Base-by-base conservation (phyloP, 345 rosid genomes). In the Hirschfeldia incana region DNA sequence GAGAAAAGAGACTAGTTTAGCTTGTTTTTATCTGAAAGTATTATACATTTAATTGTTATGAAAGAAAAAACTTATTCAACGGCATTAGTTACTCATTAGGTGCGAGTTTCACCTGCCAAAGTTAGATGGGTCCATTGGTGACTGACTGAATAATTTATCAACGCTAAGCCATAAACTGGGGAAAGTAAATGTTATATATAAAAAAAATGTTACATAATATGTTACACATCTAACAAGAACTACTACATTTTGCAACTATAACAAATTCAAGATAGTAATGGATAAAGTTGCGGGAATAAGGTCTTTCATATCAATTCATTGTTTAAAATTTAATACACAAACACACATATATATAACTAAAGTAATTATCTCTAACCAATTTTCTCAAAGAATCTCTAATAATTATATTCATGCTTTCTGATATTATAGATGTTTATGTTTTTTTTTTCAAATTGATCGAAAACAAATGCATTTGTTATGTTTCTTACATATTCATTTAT, bases 41-140 rank as follows among this genome's bases (percentile, higher is more conserved):
- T 46, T 11, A 44, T 39, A 39, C 3, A 44, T 12, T 2, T 11
- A 46, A 46, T 5, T 5, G 5, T 13, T 6, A 63, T 37, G 42
- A 17, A 29, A 66, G 28, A 17, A 8, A 37, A 4, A 32, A 8
- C 5, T 8, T 46, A n/a, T 8, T 16, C 26, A 69, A 70, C 53
- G 39, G 70, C 75, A 77, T 77, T 70, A 77, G 57, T 46, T 69
- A 77, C 64, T 17, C 39, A 57, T 75, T 77, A 70, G 80, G 80
- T 63, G 76, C 28, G 26, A 70, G 58, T 77, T 63, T 62, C 70
- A 70, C 80, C 76, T 34, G 65, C 80, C 76, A 70, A 70, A 70
- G 57, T 60, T 39, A 21, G 39, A 30, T 63, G 63, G 59, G 78
- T 49, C 65, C 57, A 13, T 61, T 29, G 65, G 16, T 61, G 17